Evolutionary conservation across 495 filamentous ascomycete species (phyloP).

Genomic region (Aspergillus funiculosus): DNA sequence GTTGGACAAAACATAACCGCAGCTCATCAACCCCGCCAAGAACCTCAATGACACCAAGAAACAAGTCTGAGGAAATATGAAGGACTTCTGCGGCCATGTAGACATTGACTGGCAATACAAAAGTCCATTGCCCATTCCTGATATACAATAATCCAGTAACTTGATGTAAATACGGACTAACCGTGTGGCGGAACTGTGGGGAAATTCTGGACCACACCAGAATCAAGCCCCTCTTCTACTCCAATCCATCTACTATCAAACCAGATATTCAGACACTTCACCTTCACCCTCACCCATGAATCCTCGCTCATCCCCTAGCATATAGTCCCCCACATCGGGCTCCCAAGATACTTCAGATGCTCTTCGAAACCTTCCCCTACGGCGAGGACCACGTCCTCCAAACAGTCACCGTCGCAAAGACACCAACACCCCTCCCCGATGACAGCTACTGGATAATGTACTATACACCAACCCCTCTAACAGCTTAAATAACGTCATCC

Average conservation of each 20-base stretch:
- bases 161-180: too few relatives aligned
- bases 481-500: not conserved
- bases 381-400: conserved; percentile 28
- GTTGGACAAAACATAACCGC: too few relatives aligned
- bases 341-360: conserved; percentile 10
- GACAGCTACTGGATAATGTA: conserved; percentile 47
- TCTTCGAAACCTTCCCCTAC: conserved; percentile 28
- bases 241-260: not conserved
- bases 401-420: conserved; percentile 27
- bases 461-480: not conserved
- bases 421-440: conserved; percentile 15
- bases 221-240: not conserved
- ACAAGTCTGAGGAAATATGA: too few relatives aligned
- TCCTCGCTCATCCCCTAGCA: not conserved
- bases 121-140: too few relatives aligned
- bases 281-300: not conserved
- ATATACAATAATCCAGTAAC: too few relatives aligned
- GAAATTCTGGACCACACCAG: too few relatives aligned
- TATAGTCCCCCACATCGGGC: too few relatives aligned
- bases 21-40: too few relatives aligned
- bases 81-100: too few relatives aligned
- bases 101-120: too few relatives aligned
- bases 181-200: too few relatives aligned
- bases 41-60: too few relatives aligned
- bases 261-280: not conserved